Conservation (phyloP, 1,139 yeast species). For the Sugiyamaella pinicola region DNA sequence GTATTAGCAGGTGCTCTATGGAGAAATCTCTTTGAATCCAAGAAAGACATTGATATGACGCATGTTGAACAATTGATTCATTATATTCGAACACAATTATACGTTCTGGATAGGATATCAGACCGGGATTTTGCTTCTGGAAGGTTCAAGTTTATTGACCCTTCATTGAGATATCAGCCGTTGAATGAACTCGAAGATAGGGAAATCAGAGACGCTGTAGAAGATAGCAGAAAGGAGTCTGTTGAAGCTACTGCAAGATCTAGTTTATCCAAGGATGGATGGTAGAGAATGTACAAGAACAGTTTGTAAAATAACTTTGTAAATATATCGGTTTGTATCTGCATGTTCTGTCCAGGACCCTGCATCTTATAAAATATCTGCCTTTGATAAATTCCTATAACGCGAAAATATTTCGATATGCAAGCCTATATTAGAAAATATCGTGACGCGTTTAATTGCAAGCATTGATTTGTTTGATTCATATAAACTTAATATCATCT, state of each 20-base stretch:
- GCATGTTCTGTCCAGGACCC: not conserved
- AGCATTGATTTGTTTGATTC: not conserved
- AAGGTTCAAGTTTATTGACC: slow-evolving; percentile 81
- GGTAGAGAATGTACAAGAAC: slow-evolving; percentile 13
- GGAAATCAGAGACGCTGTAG: slow-evolving; percentile 36
- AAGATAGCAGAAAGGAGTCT: slow-evolving; percentile 8
- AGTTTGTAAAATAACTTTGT: not conserved
- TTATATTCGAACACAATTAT: slow-evolving; percentile 85
- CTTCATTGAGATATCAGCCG: slow-evolving; percentile 74
- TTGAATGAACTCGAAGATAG: slow-evolving; percentile 48
- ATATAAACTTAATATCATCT: too few relatives aligned
- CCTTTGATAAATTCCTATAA: not conserved
- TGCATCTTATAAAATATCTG: not conserved
- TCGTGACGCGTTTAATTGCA: slow-evolving; percentile 7
- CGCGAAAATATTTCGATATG: slow-evolving; percentile 9
- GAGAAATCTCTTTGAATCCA: slow-evolving; percentile 71
- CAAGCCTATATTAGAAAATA: slow-evolving; percentile 5
- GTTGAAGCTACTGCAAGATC: slow-evolving; percentile 13
- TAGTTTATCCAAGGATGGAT: slow-evolving; percentile 21
- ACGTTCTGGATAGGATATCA: slow-evolving; percentile 78
- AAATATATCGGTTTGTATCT: not conserved
- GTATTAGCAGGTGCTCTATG: slow-evolving; percentile 79
- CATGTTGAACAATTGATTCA: slow-evolving; percentile 86
- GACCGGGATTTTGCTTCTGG: slow-evolving; percentile 95
- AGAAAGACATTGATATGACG: slow-evolving; percentile 76